Base-by-base conservation (phyloP, 768 basidiomycete genomes). In the Podaxis rugospora region DNA sequence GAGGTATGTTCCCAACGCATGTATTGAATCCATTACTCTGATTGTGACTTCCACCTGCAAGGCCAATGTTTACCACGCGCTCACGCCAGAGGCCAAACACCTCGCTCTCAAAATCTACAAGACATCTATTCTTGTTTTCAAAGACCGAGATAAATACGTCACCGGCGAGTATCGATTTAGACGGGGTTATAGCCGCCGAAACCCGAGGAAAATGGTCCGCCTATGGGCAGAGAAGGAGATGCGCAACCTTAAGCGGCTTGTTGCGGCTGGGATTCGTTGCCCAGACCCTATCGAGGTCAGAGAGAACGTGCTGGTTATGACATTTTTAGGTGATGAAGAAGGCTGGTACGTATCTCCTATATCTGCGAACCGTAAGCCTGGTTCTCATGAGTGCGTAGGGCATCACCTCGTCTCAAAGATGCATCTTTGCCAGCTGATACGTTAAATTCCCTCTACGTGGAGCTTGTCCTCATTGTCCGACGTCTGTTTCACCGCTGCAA, bases 191-290 rank as follows among this genome's bases (percentile, higher is more conserved):
- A 87, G 85, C 69, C 88, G 89, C 63, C 52, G 59, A 10, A 99
- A 98, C 70, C 96, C 97, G 14, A 85, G 97, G 27, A 99, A 99
- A 76, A 98, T 99, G 96, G 95, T 99, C 18, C 83, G 94, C 14
- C 74, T 98, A 2, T 99, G 97, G 97, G 97, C 97, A 1, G 97
- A 99, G 74, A 99, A 99, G 76, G 97, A 99, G 73, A 90, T 98
- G 89, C 86, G 97, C 23, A 99, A 99, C 71, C 76, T 99, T 63
- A 89, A 90, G 70, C 83, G 97, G 35, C 75, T 99, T 50, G 80
- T 83, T 7, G 75, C 86, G n/a, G 92, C 92, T 18, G 95, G 92
- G 0, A 84, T 99, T 54, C 80, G 82, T 50, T 92, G 91, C 63
- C 97, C 97, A 1, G 89, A 92, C 50, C 92, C 95, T 1, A 67